These are phyloP conservation scores for Kwoniella shandongensis DNA, from an alignment of 768 basidiomycete species.

Conservation along the genomic window DNA sequence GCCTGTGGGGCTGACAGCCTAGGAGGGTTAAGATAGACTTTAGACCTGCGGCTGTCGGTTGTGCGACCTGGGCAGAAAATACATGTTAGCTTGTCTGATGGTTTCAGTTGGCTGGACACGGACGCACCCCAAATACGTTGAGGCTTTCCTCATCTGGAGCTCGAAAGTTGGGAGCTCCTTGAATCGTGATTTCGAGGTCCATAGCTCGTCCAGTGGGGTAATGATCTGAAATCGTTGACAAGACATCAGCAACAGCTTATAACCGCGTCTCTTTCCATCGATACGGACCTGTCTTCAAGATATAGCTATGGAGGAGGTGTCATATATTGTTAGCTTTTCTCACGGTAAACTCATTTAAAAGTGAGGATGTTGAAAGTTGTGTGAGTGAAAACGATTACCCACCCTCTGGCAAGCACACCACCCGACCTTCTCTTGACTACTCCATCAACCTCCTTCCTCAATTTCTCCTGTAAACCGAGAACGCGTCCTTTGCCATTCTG, in stretches of 20 bases:
- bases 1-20: slow-evolving; percentile 40
- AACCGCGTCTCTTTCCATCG: too few relatives aligned
- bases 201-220: slow-evolving; percentile 63
- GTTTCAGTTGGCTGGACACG: not conserved
- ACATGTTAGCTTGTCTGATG: not conserved
- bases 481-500: slow-evolving; percentile 24
- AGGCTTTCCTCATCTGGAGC: slow-evolving; percentile 73
- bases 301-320: slow-evolving; percentile 60
- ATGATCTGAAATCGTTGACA: slow-evolving; percentile 51
- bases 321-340: slow-evolving; percentile 6
- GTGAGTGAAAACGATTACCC: too few relatives aligned
- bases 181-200: slow-evolving; percentile 84
- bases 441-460: slow-evolving; percentile 45
- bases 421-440: slow-evolving; percentile 51
- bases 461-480: slow-evolving; percentile 41
- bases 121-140: slow-evolving; percentile 77
- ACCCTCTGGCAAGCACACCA: slow-evolving; percentile 51
- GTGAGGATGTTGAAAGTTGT: too few relatives aligned
- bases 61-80: slow-evolving; percentile 60
- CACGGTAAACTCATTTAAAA: too few relatives aligned
- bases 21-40: slow-evolving; percentile 85
- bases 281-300: slow-evolving; percentile 89
- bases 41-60: slow-evolving; percentile 88
- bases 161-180: slow-evolving; percentile 94
- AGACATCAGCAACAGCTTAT: too few relatives aligned